phyloP scores from a whole-genome alignment of 192 early-diverging fungal species.

The Diversispora eburnea region DNA sequence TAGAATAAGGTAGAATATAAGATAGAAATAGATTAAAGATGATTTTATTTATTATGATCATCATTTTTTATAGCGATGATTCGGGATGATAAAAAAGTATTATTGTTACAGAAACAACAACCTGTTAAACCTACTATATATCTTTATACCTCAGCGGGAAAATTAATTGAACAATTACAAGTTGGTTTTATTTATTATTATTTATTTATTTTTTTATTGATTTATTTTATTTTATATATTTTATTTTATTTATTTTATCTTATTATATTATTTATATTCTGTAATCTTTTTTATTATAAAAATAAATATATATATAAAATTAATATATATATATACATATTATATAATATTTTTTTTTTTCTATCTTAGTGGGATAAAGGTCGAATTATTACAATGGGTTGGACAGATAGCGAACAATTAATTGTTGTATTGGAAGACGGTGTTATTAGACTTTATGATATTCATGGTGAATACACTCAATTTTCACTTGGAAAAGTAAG shows the following conservation, averaged over 20 bases:
- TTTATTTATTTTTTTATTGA: background rate
- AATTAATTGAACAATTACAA: conserved; percentile 80
- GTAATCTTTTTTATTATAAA: too few relatives aligned
- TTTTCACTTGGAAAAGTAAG: conserved; percentile 75
- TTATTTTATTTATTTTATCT: too few relatives aligned
- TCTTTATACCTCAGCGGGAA: conserved; percentile 85
- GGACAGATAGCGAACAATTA: conserved; percentile 85
- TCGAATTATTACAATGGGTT: conserved; percentile 86
- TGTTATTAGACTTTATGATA: conserved; percentile 71
- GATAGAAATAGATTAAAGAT: background rate
- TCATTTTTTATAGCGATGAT: conserved; percentile 66
- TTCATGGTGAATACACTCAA: conserved; percentile 77
- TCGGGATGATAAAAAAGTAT: conserved; percentile 83
- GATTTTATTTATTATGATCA: background rate
- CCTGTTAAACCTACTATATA: conserved; percentile 73
- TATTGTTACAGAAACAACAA: conserved; percentile 69
- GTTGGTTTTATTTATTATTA: conserved; percentile 36
- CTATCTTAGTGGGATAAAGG: conserved; percentile 76
- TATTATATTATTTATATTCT: background rate
- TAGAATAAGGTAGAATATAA: background rate
- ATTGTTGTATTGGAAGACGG: conserved; percentile 87
- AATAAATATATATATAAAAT: too few relatives aligned
- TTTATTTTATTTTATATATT: background rate
- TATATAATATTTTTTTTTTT: too few relatives aligned
- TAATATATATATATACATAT: too few relatives aligned